phyloP scores from a whole-genome alignment of 2,329 filamentous ascomycete species.

The Fusarium tupiense region DNA sequence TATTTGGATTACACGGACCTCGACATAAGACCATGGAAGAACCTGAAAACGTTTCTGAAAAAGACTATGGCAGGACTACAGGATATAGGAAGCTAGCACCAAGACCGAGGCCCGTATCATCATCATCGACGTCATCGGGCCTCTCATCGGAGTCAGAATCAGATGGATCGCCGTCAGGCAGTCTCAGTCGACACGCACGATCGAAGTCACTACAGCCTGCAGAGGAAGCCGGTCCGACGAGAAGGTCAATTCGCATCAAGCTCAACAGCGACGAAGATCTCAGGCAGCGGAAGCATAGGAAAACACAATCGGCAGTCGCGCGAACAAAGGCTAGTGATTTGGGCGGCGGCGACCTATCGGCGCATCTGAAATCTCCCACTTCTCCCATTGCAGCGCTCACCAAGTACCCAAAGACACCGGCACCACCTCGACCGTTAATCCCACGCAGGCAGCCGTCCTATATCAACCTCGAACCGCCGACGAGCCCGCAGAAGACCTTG shows the following conservation, averaged over 20 bases:
- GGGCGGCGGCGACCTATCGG: constrained; percentile 66
- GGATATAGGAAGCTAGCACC: constrained; percentile 44
- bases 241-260: constrained; percentile 90
- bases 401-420: constrained; percentile 89
- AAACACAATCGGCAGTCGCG: constrained; percentile 61
- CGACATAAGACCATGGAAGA: constrained; percentile 56
- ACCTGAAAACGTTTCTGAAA: constrained; percentile 39
- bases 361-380: constrained; percentile 92
- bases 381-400: constrained; percentile 82
- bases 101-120: constrained; percentile 43
- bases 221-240: constrained; percentile 72
- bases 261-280: constrained; percentile 82
- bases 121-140: constrained; percentile 66
- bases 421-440: constrained; percentile 88
- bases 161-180: constrained; percentile 54
- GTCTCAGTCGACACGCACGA: constrained; percentile 61
- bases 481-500: constrained; percentile 84
- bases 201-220: constrained; percentile 68
- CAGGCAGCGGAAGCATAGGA: constrained; percentile 76
- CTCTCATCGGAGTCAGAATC: constrained; percentile 78
- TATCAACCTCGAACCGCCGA: constrained; percentile 66
- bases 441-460: constrained; percentile 92
- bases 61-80: constrained; percentile 42
- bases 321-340: constrained; percentile 54
- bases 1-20: constrained; percentile 62